Percentiles rank a stretch among this genome's conserved stretches.
These are phyloP conservation scores for Tillandsia leiboldiana DNA, from an alignment of 176 grass and related monocot species.

Conservation along the genomic window DNA sequence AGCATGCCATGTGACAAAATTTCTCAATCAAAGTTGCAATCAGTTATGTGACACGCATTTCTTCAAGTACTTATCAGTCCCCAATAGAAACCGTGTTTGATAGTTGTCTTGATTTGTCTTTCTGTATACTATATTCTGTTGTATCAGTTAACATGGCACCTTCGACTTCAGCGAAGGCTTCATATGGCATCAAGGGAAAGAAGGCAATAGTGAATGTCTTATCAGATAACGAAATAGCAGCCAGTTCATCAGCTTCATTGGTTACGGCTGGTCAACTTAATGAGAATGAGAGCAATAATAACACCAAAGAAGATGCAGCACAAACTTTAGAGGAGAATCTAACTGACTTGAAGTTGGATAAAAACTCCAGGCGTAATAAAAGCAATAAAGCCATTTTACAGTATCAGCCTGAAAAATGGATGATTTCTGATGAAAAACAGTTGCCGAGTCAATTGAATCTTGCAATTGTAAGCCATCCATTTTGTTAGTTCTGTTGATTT, in stretches of 20 bases:
- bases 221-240: constrained; percentile 17
- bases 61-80: background rate
- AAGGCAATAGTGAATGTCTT: constrained; percentile 15
- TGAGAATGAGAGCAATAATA: constrained; percentile 16
- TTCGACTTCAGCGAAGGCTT: constrained; percentile 20
- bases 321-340: constrained; percentile 36
- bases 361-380: constrained; percentile 25
- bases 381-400: constrained; percentile 37
- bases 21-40: too few relatives aligned
- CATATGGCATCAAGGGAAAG: constrained; percentile 22
- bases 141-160: constrained; percentile 26
- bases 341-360: constrained; percentile 52
- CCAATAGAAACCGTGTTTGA: background rate
- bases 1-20: background rate
- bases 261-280: constrained; percentile 16
- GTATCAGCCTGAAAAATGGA: constrained; percentile 87
- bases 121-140: constrained; percentile 4
- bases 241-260: constrained; percentile 2
- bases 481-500: constrained; percentile 12
- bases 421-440: constrained; percentile 40
- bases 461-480: constrained; percentile 57
- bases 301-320: constrained; percentile 20
- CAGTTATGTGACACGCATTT: background rate
- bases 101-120: background rate
- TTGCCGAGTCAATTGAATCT: constrained; percentile 63